Percentiles rank a stretch among this genome's conserved stretches.
Conservation (phyloP, 208 protist species). For the Wallacemonas sp. region DNA sequence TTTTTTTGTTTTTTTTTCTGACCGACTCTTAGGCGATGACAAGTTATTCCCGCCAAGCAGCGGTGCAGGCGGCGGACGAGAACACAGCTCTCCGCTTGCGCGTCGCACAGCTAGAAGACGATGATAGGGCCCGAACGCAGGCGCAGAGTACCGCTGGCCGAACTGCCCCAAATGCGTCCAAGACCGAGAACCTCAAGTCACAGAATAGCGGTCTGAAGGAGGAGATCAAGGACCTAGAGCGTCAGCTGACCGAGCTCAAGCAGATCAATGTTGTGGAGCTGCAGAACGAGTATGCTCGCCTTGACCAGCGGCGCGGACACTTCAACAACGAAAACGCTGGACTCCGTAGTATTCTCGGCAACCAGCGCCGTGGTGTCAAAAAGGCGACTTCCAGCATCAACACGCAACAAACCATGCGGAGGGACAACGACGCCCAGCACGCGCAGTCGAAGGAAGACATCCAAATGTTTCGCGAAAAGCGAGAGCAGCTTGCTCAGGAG, state of each 20-base stretch:
- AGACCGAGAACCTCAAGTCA: slow-evolving; percentile 39
- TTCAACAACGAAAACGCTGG: slow-evolving; percentile 78
- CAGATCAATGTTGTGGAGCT: slow-evolving; percentile 66
- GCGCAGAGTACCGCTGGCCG: slow-evolving; percentile 8
- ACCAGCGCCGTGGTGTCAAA: slow-evolving; percentile 72
- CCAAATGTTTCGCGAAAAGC: slow-evolving; percentile 65
- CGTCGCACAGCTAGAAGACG: slow-evolving; percentile 48
- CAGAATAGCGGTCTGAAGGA: slow-evolving; percentile 58
- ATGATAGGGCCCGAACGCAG: slow-evolving; percentile 29
- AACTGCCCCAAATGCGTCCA: slow-evolving; percentile 2
- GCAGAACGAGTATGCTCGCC: slow-evolving; percentile 63
- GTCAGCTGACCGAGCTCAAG: slow-evolving; percentile 54
- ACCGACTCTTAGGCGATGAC: slow-evolving; percentile 18
- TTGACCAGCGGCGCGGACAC: slow-evolving; percentile 60
- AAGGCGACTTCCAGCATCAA: slow-evolving; percentile 54
- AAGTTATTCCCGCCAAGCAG: slow-evolving; percentile 28
- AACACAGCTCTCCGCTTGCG: slow-evolving; percentile 56
- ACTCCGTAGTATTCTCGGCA: slow-evolving; percentile 75
- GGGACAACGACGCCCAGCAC: slow-evolving; percentile 69
- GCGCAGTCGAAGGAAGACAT: slow-evolving; percentile 58
- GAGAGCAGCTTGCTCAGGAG: slow-evolving; percentile 49
- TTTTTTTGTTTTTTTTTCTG: neutral
- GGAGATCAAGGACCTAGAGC: slow-evolving; percentile 56
- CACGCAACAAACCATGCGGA: slow-evolving; percentile 54
- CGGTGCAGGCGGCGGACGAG: slow-evolving; percentile 48